phyloP scores from a whole-genome alignment of 495 filamentous ascomycete genomes.

The Penicillium herquei region DNA sequence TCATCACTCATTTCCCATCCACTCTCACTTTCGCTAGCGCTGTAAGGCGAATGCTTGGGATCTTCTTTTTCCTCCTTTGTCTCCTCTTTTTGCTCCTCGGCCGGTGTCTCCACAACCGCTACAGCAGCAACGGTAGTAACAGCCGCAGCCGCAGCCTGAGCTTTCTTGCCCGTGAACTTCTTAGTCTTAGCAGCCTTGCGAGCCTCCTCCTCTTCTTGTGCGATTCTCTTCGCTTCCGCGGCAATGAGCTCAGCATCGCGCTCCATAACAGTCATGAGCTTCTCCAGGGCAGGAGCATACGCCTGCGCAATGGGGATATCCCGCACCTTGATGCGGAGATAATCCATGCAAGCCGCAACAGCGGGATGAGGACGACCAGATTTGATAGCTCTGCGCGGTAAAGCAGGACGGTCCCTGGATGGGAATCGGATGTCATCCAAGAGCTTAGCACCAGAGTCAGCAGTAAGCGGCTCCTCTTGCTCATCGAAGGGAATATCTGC shows the following conservation, averaged over 20 bases:
- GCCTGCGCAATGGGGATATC: constrained; percentile 76
- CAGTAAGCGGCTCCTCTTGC: constrained; percentile 13
- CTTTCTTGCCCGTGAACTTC: constrained; percentile 18
- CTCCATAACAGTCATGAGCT: constrained; percentile 55
- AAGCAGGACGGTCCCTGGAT: not conserved
- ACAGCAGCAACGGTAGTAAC: constrained; percentile 4
- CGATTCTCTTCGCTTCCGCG: constrained; percentile 16
- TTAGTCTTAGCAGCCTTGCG: constrained; percentile 28
- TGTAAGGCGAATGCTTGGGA: constrained; percentile 28
- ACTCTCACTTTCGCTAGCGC: constrained; percentile 44
- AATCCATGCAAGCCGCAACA: constrained; percentile 81
- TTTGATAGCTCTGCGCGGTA: constrained; percentile 6
- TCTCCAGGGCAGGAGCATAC: constrained; percentile 69
- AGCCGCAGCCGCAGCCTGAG: constrained; percentile 7
- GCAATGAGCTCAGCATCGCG: constrained; percentile 18
- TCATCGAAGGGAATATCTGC: constrained; percentile 35
- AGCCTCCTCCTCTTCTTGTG: constrained; percentile 21
- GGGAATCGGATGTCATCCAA: constrained; percentile 24
- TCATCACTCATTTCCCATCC: constrained; percentile 42
- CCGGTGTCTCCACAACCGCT: not conserved
- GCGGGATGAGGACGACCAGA: constrained; percentile 31
- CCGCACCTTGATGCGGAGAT: constrained; percentile 77
- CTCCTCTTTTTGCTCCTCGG: too few species aligned
- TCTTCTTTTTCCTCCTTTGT: constrained; percentile 4
- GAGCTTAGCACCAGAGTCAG: constrained; percentile 9